Conservation (phyloP, 176 grass and related monocot species). For the Themeda triandra region DNA sequence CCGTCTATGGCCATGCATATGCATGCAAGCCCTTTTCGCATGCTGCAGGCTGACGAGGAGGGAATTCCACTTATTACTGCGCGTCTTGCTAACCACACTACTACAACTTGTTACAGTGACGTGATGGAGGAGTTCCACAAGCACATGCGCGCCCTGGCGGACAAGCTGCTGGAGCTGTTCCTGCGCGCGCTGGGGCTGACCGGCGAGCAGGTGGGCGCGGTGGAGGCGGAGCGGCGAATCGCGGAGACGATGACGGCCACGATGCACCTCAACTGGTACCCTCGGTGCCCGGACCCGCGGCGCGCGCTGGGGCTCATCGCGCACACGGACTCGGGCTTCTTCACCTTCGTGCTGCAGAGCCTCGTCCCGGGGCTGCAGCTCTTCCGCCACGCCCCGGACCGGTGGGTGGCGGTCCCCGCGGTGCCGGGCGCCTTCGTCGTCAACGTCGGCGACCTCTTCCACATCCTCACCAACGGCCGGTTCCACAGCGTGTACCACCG, state of each 20-base stretch:
- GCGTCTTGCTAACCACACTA: neutral
- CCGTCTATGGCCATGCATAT: neutral
- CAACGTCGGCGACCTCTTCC: slow-evolving; percentile 90
- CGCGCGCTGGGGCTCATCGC: slow-evolving; percentile 81
- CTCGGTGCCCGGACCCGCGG: slow-evolving; percentile 80
- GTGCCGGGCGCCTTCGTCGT: slow-evolving; percentile 58
- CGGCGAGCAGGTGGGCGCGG: slow-evolving; percentile 40
- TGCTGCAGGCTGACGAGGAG: neutral
- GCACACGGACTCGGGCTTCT: slow-evolving; percentile 94
- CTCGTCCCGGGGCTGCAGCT: slow-evolving; percentile 84
- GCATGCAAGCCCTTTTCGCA: neutral
- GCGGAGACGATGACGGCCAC: slow-evolving; percentile 46
- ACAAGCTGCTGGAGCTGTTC: slow-evolving; percentile 55
- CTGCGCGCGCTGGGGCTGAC: slow-evolving; percentile 68
- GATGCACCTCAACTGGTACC: slow-evolving; percentile 75
- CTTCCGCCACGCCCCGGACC: slow-evolving; percentile 36
- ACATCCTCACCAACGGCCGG: slow-evolving; percentile 86
- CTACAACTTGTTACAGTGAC: slow-evolving; percentile 39
- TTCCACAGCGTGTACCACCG: slow-evolving; percentile 87
- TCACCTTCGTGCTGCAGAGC: slow-evolving; percentile 92
- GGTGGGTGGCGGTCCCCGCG: slow-evolving; percentile 81
- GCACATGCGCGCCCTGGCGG: slow-evolving; percentile 59
- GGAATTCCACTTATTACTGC: no score
- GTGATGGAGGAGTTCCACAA: slow-evolving; percentile 89
- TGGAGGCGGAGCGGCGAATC: slow-evolving; percentile 32